phyloP scores from a whole-genome alignment of 176 grass and related monocot genomes.

The Musa itinerans region DNA sequence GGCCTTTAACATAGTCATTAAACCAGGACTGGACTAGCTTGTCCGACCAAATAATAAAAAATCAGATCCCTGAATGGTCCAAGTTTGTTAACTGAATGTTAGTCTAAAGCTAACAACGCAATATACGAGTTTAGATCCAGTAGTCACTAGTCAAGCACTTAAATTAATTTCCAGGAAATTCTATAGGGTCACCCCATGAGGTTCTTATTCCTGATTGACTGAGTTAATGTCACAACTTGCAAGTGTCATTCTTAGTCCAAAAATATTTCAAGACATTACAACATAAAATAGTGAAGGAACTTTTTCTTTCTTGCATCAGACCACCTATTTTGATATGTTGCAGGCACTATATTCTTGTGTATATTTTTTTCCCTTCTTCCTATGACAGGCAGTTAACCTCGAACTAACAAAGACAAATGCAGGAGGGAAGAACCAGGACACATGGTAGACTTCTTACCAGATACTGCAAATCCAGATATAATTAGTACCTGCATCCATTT shows the following conservation, averaged over 20 bases:
- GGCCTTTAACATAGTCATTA: too few relatives aligned
- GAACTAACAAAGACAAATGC: slow-evolving; percentile 2
- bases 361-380: background rate
- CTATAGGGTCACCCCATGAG: background rate
- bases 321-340: too few relatives aligned
- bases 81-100: background rate
- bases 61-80: background rate
- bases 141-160: background rate
- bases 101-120: background rate
- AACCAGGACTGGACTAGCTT: background rate
- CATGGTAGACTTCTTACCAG: slow-evolving; percentile 32
- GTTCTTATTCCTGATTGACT: background rate
- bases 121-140: background rate
- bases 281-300: background rate
- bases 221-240: background rate
- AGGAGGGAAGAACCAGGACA: background rate
- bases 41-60: background rate
- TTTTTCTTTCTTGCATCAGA: too few relatives aligned
- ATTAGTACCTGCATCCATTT: slow-evolving; percentile 61
- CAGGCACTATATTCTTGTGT: too few relatives aligned
- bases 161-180: background rate
- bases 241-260: background rate
- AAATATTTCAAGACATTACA: background rate
- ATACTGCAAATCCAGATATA: slow-evolving; percentile 68
- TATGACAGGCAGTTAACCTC: background rate